phyloP scores from a whole-genome alignment of 306 rosid genomes.

The Cucumis melo region DNA sequence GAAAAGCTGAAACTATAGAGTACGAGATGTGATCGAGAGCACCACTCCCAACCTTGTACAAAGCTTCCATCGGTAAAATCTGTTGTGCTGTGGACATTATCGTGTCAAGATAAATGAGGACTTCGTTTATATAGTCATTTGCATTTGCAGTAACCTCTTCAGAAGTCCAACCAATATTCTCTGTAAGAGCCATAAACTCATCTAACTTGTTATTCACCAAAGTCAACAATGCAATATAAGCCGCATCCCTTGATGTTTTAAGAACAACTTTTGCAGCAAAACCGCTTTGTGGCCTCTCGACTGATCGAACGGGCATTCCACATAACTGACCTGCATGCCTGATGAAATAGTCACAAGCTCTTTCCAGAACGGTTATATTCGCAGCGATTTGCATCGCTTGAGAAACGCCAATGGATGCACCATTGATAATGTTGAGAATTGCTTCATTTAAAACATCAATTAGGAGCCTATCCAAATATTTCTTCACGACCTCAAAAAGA shows the following conservation, averaged over 20 bases:
- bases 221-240: conserved; percentile 46
- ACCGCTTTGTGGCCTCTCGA: conserved; percentile 48
- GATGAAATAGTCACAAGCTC: conserved; percentile 85
- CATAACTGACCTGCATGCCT: conserved; percentile 57
- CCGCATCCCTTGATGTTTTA: conserved; percentile 61
- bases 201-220: conserved; percentile 57
- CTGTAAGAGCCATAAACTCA: conserved; percentile 58
- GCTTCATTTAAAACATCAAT: conserved; percentile 67
- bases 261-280: conserved; percentile 74
- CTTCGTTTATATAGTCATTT: conserved; percentile 70
- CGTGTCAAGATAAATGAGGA: conserved; percentile 65
- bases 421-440: conserved; percentile 43
- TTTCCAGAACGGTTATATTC: conserved; percentile 68
- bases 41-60: conserved; percentile 64
- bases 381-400: conserved; percentile 98
- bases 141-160: conserved; percentile 51
- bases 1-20: conserved; percentile 54
- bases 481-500: conserved; percentile 50
- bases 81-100: conserved; percentile 83
- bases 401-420: conserved; percentile 46
- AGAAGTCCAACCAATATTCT: conserved; percentile 51
- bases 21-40: conserved; percentile 75
- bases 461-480: conserved; percentile 57
- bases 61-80: conserved; percentile 68
- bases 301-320: conserved; percentile 33